Evolutionary conservation across 2,329 filamentous ascomycete genomes (phyloP), one percentile per base, ranked within the genome.

Genomic region (Delphinella strobiligena): DNA sequence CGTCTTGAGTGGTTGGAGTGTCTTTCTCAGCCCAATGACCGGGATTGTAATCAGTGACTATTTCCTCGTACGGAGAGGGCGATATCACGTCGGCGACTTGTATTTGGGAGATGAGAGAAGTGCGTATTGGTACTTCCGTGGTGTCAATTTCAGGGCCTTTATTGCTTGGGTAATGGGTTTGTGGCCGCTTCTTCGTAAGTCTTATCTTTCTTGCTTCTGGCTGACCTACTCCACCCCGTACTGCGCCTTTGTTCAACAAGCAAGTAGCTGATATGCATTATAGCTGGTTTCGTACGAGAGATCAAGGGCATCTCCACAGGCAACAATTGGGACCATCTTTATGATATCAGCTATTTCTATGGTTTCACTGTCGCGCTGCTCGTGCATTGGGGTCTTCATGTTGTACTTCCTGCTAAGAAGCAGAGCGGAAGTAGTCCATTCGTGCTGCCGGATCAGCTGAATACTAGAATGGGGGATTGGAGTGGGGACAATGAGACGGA

Each of bases 21-120:
- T 70, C 8, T 71, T 72, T 47, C 56, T 70, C 11, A 64, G 58
- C 0, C 67, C 68, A 0, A 54, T 55, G 54, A 41, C 42, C 7
- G 67, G 66, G 2, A 58, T 69, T 9, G 56, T 67, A 47, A 51
- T 68, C 11, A 59, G 60, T 19, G 64, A 69, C 35, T 71, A 70
- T 46, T 66, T 64, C 45, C 35, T 69, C 10, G 51, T 69, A 3
- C 56, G 65, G 7, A 39, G 48, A 10, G 44, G 54, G 37, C 54
- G 55, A 18, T 46, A 69, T 34, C 64, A 66, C 39, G 51, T 70
- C 8, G 54, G 56, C 4, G 62, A 68, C 40, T 55, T 70, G 1
- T 70, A 67, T 46, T 45, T 55, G 17, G 54, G 55, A 1, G 33
- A 54, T 24, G 46, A 52, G n/a, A 45, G 55, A 5, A 55, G 58